Percentiles rank a stretch among this genome's conserved stretches.
Evolutionary conservation across 2,329 filamentous ascomycete species (phyloP).

Genomic region (Monosporascus sp.): DNA sequence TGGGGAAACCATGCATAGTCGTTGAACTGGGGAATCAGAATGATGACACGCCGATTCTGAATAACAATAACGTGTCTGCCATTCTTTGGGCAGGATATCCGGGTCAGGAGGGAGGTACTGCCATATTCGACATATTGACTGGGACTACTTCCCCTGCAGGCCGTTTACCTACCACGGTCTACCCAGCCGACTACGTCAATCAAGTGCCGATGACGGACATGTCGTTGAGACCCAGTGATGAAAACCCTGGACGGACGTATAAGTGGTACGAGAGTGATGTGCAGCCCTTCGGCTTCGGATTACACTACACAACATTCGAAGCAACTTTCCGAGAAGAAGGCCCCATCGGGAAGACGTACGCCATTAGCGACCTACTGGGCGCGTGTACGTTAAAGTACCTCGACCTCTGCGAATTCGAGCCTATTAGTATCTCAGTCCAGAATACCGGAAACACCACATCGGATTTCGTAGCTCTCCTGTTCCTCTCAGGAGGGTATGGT

Average conservation of each 20-base stretch:
- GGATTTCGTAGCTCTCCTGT: slow-evolving; percentile 41
- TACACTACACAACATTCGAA: slow-evolving; percentile 44
- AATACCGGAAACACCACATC: slow-evolving; percentile 36
- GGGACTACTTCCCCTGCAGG: slow-evolving; percentile 41
- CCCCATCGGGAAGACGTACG: slow-evolving; percentile 8
- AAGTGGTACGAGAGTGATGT: slow-evolving; percentile 43
- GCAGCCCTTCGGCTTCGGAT: slow-evolving; percentile 39
- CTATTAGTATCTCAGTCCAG: slow-evolving; percentile 30
- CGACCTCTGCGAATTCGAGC: slow-evolving; percentile 33
- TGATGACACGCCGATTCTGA: slow-evolving; percentile 37
- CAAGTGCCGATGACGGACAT: slow-evolving; percentile 45
- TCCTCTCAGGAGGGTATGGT: slow-evolving; percentile 32
- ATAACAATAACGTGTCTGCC: slow-evolving; percentile 38
- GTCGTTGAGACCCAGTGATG: slow-evolving; percentile 36
- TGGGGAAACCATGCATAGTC: slow-evolving; percentile 45
- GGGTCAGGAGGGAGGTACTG: slow-evolving; percentile 45
- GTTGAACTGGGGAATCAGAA: slow-evolving; percentile 44
- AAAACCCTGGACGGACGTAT: slow-evolving; percentile 42
- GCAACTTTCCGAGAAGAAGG: slow-evolving; percentile 9
- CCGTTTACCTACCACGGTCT: slow-evolving; percentile 41
- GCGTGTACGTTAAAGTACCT: slow-evolving; percentile 24
- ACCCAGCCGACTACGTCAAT: slow-evolving; percentile 39
- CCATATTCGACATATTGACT: slow-evolving; percentile 42
- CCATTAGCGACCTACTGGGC: slow-evolving; percentile 30
- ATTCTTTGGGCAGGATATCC: slow-evolving; percentile 48